A percentile compares a stretch with the other conserved stretches of the same genome.
These are phyloP conservation scores for Aeminium ludgeri DNA, from an alignment of 495 filamentous ascomycete genomes.

Conservation along the genomic window DNA sequence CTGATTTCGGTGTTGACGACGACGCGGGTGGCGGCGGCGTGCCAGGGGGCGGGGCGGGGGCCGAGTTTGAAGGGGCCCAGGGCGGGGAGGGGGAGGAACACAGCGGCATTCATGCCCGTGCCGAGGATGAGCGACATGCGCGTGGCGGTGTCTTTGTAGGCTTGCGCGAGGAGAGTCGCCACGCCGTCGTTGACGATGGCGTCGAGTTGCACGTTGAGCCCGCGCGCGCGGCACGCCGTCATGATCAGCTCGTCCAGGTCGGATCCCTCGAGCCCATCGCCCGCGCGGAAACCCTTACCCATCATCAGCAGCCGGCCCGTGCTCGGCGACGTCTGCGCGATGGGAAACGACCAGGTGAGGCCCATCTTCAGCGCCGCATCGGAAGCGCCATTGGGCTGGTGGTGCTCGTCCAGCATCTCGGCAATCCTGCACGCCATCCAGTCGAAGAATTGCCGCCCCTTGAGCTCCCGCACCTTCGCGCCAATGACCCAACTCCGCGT, in stretches of 20 bases:
- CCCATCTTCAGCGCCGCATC: slow-evolving; percentile 36
- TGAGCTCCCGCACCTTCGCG: slow-evolving; percentile 33
- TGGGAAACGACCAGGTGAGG: slow-evolving; percentile 52
- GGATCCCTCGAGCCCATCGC: slow-evolving; percentile 36
- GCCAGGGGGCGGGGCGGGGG: slow-evolving; percentile 22
- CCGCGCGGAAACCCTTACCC: slow-evolving; percentile 52
- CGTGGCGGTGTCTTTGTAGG: slow-evolving; percentile 25
- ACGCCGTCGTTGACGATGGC: slow-evolving; percentile 29
- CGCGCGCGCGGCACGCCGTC: slow-evolving; percentile 34
- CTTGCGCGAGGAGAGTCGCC: slow-evolving; percentile 28
- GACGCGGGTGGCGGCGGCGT: slow-evolving; percentile 23
- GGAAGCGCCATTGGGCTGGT: slow-evolving; percentile 16
- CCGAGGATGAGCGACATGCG: slow-evolving; percentile 29
- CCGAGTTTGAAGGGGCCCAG: slow-evolving; percentile 25
- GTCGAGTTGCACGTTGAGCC: slow-evolving; percentile 25
- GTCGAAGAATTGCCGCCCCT: slow-evolving; percentile 44
- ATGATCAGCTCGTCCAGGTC: slow-evolving; percentile 44
- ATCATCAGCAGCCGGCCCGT: slow-evolving; percentile 42
- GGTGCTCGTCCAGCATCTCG: slow-evolving; percentile 31
- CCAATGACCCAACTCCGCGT: slow-evolving; percentile 38
- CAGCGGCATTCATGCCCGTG: slow-evolving; percentile 29
- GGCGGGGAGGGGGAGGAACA: slow-evolving; percentile 24
- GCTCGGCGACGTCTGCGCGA: slow-evolving; percentile 44
- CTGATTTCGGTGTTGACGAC: slow-evolving; percentile 31
- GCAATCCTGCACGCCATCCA: slow-evolving; percentile 47